Evolutionary conservation across 148 eudicot genomes (phyloP), one percentile per base, ranked within the genome.

Genomic region (Cornus kousa): DNA sequence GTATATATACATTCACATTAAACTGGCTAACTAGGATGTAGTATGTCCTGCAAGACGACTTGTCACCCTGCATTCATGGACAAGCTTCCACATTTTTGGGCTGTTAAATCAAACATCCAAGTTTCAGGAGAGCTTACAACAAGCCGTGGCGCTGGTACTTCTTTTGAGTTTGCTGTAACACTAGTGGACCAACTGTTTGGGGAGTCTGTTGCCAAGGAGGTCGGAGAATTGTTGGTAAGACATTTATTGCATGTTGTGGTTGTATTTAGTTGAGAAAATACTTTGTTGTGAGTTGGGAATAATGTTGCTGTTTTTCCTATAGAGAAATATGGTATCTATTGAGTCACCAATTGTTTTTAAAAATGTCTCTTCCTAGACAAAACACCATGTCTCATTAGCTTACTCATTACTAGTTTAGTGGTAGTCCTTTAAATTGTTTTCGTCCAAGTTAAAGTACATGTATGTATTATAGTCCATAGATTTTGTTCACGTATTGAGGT

Each of bases 141-240:
- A 62, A 93, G 99, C 81, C 97, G 98, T 85, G 99, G 99, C 62
- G 97, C 99, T 0, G 99, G 98, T 76, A 96, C 99, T 82, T 81
- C 88, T 48, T 92, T 89, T 84, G 89, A 88, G 80, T 96, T 96
- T 87, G 91, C 97, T 75, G 67, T 92, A 66, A 80, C 97, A 71
- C 79, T 93, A 79, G 99, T 88, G 22, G 88, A 87, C 50, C 99
- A 96, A 78, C 89, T 96, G 68, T 88, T 86, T 81, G 90, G 92
- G 31, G 98, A 90, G 80, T 82, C 92, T 70, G 83, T 81, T 71
- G 89, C 97, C 75, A 76, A 77, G 77, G 90, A 88, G 78, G 78
- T 93, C 40, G 85, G 88, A 77, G 84, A 87, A 71, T 73, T 70
- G 48, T 66, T 92, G 93, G 99, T 96, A 90, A 84, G 95, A 35